Evolutionary conservation across 495 filamentous ascomycete genomes (phyloP).

Genomic region (Lichenothelia convexa): DNA sequence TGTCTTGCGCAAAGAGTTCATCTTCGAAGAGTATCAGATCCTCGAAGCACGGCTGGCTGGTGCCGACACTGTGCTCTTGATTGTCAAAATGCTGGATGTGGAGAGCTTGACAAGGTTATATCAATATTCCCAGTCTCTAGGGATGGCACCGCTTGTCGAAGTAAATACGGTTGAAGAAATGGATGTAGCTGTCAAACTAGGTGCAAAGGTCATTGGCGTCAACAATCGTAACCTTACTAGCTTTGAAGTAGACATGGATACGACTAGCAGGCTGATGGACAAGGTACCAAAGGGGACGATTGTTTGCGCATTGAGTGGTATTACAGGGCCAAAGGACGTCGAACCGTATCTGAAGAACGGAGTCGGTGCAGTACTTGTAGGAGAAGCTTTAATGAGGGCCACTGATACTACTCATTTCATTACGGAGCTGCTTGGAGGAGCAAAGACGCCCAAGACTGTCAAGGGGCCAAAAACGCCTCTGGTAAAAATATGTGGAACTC

Average conservation of each 20-base stretch:
- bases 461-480: too few species aligned
- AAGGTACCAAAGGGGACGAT: slow-evolving; percentile 73
- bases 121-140: slow-evolving; percentile 68
- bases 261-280: slow-evolving; percentile 75
- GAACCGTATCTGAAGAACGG: slow-evolving; percentile 72
- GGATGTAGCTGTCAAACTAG: slow-evolving; percentile 66
- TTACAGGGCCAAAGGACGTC: slow-evolving; percentile 79
- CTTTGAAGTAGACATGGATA: slow-evolving; percentile 92
- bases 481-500: slow-evolving; percentile 95
- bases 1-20: slow-evolving; percentile 86
- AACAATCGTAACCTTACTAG: slow-evolving; percentile 93
- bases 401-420: slow-evolving; percentile 64
- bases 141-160: slow-evolving; percentile 96
- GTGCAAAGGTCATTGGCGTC: slow-evolving; percentile 88
- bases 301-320: slow-evolving; percentile 87
- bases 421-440: slow-evolving; percentile 41
- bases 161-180: slow-evolving; percentile 92
- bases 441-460: background rate
- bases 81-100: slow-evolving; percentile 90
- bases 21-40: slow-evolving; percentile 98
- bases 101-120: slow-evolving; percentile 64
- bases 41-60: slow-evolving; percentile 84
- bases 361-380: slow-evolving; percentile 83
- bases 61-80: slow-evolving; percentile 86
- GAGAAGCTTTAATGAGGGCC: slow-evolving; percentile 90